These are phyloP conservation scores for Acacia pycnantha DNA, from an alignment of 331 rosid genomes.

Conservation along the genomic window DNA sequence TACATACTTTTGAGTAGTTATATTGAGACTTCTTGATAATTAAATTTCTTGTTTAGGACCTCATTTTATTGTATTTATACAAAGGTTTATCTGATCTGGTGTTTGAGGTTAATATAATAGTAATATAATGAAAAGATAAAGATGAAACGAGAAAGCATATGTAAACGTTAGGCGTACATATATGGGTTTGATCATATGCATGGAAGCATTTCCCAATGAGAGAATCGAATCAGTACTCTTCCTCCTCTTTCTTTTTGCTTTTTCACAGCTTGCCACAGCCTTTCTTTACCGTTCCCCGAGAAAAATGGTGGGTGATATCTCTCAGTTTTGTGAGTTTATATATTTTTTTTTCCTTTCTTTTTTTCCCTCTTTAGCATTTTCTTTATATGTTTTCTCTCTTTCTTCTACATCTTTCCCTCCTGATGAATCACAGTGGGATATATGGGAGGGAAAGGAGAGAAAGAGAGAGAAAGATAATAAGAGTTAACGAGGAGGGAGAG, in stretches of 20 bases:
- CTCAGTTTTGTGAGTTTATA: constrained; percentile 7
- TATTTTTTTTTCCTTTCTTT: not conserved
- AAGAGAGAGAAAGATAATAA: constrained; percentile 35
- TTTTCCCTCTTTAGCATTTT: not conserved
- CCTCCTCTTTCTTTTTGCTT: constrained; percentile 71
- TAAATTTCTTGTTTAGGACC: too few species aligned
- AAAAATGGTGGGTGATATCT: constrained; percentile 55
- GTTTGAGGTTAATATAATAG: constrained; percentile 4
- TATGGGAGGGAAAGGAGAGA: constrained; percentile 22
- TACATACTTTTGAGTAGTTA: too few species aligned
- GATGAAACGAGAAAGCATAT: constrained; percentile 33
- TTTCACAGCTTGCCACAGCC: constrained; percentile 90
- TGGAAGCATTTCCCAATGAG: constrained; percentile 92
- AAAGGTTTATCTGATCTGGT: too few species aligned
- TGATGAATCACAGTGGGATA: constrained; percentile 20
- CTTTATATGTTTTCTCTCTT: constrained; percentile 17
- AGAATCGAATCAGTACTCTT: constrained; percentile 93
- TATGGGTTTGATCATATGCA: constrained; percentile 65
- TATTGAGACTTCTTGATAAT: too few species aligned
- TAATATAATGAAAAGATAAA: constrained; percentile 35
- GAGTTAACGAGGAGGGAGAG: constrained; percentile 41
- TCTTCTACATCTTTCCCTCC: constrained; percentile 1
- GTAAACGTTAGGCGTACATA: constrained; percentile 51
- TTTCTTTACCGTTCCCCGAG: constrained; percentile 96
- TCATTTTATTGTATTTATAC: too few species aligned